A percentile compares a stretch with the other conserved stretches of the same genome.
These are phyloP conservation scores for Lactifluus pinguis DNA, from an alignment of 768 basidiomycete species.

Conservation along the genomic window DNA sequence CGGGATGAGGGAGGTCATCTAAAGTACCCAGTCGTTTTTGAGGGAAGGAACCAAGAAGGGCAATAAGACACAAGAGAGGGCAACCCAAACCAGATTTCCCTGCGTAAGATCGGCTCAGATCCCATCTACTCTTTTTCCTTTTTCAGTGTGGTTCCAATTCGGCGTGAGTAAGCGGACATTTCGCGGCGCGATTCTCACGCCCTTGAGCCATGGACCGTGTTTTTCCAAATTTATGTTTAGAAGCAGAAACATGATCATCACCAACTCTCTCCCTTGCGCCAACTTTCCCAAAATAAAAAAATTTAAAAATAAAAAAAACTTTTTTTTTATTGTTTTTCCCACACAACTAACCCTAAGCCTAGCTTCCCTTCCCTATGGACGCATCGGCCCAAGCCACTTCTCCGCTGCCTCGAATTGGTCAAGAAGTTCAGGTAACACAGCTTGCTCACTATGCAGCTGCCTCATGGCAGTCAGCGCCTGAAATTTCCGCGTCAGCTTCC, in stretches of 20 bases:
- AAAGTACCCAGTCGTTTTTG: conserved; percentile 9
- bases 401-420: conserved; percentile 96
- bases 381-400: conserved; percentile 86
- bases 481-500: conserved; percentile 14
- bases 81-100: conserved; percentile 11
- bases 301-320: neutral
- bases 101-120: conserved; percentile 16
- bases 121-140: conserved; percentile 8
- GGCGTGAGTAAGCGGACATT: conserved; percentile 23
- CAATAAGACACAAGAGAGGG: conserved; percentile 9
- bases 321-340: neutral
- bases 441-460: conserved; percentile 74
- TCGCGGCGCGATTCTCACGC: conserved; percentile 19
- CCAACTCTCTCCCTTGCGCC: neutral
- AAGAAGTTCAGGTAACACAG: conserved; percentile 78
- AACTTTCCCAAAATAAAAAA: no score
- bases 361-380: conserved; percentile 39
- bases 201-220: conserved; percentile 1
- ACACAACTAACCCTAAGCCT: conserved; percentile 1
- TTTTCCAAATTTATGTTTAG: neutral
- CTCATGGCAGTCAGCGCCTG: conserved; percentile 85
- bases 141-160: conserved; percentile 8
- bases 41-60: conserved; percentile 19
- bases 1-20: neutral
- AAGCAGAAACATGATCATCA: neutral